Conservation (phyloP, 2,329 filamentous ascomycete genomes). For the Curvularia verruculosa region DNA sequence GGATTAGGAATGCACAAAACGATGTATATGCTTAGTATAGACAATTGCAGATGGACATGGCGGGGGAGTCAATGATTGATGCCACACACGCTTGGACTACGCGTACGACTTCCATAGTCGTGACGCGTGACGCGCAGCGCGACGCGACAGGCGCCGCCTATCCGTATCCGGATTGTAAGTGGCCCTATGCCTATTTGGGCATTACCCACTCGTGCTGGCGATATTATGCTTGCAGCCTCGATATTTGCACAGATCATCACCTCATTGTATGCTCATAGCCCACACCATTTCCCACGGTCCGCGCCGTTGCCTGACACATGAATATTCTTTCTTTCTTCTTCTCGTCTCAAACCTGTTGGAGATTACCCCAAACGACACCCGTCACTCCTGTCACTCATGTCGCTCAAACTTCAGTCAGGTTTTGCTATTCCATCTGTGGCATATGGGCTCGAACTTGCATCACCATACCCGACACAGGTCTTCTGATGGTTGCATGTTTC, state of each 20-base stretch:
- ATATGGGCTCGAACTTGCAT: neutral
- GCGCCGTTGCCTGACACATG: neutral
- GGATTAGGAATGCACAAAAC: neutral
- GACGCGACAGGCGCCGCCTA: constrained; percentile 9
- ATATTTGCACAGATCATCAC: neutral
- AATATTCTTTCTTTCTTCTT: neutral
- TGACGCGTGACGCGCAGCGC: constrained; percentile 16
- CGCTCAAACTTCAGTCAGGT: neutral
- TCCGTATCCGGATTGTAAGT: constrained; percentile 19
- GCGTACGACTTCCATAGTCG: constrained; percentile 13
- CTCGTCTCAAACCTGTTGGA: neutral
- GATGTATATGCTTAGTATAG: constrained; percentile 3
- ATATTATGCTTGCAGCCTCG: neutral
- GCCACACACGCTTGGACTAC: constrained; percentile 12
- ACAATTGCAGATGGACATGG: constrained; percentile 20
- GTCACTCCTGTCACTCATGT: neutral
- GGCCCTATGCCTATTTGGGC: constrained; percentile 8
- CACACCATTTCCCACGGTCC: neutral
- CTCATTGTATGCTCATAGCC: neutral
- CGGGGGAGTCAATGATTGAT: constrained; percentile 14
- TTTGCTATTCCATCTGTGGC: neutral
- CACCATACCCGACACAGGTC: constrained; percentile 8
- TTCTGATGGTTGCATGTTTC: constrained; percentile 3
- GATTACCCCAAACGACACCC: neutral
- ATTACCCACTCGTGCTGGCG: neutral